Conservation (phyloP, 208 protist species). For the Leishmania mexicana region DNA sequence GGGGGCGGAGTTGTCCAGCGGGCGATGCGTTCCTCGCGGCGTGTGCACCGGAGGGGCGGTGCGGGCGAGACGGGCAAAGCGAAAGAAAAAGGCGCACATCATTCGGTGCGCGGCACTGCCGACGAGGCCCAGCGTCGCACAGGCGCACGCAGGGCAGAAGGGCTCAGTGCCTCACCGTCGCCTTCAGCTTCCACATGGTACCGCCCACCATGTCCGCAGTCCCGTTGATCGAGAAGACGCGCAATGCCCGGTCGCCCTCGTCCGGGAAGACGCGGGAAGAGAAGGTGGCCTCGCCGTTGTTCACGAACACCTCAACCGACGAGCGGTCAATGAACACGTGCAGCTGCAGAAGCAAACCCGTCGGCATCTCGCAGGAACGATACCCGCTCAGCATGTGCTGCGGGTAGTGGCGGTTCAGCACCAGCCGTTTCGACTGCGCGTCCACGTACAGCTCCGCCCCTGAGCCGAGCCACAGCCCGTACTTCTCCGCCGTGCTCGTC, state of each 20-base stretch:
- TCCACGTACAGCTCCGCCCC: slow-evolving; percentile 56
- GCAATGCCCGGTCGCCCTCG: slow-evolving; percentile 37
- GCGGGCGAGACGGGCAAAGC: not conserved
- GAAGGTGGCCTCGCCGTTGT: slow-evolving; percentile 45
- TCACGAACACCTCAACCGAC: slow-evolving; percentile 64
- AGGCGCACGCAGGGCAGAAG: not conserved
- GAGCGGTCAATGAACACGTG: slow-evolving; percentile 57
- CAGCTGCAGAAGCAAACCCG: slow-evolving; percentile 37
- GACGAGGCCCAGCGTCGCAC: not conserved
- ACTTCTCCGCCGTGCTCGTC: slow-evolving; percentile 51
- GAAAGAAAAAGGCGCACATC: too few species aligned
- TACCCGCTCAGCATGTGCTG: slow-evolving; percentile 57
- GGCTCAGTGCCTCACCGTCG: slow-evolving; percentile 13
- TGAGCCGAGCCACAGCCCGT: slow-evolving; percentile 58
- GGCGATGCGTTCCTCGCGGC: not conserved
- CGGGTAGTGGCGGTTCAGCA: slow-evolving; percentile 67
- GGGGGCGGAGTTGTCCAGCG: not conserved
- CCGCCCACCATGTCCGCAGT: slow-evolving; percentile 29
- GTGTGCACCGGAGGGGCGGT: not conserved
- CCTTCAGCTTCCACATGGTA: slow-evolving; percentile 42
- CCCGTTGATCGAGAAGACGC: slow-evolving; percentile 48
- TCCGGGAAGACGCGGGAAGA: slow-evolving; percentile 52
- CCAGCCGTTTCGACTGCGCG: slow-evolving; percentile 43
- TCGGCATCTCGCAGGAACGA: slow-evolving; percentile 45
- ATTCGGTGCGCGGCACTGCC: not conserved